Conservation (phyloP, 2,329 filamentous ascomycete species). For the Hypoxylon sp. region DNA sequence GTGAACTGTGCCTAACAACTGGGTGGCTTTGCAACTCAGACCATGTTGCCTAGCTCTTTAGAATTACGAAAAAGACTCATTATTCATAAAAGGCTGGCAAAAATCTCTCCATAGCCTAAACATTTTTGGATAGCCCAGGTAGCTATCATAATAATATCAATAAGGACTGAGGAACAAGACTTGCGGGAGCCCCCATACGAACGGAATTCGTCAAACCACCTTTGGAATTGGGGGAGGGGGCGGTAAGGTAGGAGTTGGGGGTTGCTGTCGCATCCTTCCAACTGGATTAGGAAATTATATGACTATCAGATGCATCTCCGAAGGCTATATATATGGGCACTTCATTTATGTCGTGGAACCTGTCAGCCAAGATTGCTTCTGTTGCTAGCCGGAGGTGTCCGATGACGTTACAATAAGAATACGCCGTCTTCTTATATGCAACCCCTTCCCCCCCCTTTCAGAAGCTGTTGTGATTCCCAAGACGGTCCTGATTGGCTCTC, state of each 20-base stretch:
- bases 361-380: conserved; percentile 7
- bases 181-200: conserved; percentile 1
- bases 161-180: conserved; percentile 2
- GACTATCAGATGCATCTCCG: neutral
- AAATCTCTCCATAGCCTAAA: neutral
- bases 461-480: neutral
- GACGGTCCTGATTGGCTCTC: conserved; percentile 17
- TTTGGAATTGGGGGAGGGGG: neutral
- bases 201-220: neutral
- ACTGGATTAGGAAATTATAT: conserved; percentile 18
- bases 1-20: no score
- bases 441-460: conserved; percentile 14
- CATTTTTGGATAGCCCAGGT: neutral
- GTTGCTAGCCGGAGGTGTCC: conserved; percentile 12
- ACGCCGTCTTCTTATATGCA: conserved; percentile 16
- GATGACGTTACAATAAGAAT: conserved; percentile 27
- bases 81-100: neutral
- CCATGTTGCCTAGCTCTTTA: no score
- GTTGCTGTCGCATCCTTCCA: conserved; percentile 14
- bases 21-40: no score
- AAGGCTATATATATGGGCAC: neutral
- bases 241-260: conserved; percentile 1
- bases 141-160: neutral
- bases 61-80: no score
- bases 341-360: conserved; percentile 21